These are phyloP conservation scores for Globisporangium echinulatum DNA, from an alignment of 352 stramenopile genomes.

Conservation along the genomic window DNA sequence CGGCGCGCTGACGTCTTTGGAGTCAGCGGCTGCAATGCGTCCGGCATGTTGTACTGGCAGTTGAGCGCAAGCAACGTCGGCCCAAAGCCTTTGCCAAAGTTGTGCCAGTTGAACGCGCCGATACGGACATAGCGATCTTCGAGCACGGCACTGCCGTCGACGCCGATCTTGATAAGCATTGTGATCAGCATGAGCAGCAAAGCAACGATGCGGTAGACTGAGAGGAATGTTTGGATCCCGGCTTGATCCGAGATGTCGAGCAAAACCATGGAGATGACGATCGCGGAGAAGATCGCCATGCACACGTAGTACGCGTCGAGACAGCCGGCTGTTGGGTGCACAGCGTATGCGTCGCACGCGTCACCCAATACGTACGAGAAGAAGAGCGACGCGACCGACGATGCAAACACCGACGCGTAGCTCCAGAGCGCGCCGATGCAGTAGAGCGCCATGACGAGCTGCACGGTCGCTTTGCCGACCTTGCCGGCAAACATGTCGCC, in stretches of 20 bases:
- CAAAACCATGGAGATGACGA: conserved; percentile 77
- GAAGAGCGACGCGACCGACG: conserved; percentile 77
- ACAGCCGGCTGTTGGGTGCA: conserved; percentile 34
- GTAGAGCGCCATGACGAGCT: conserved; percentile 69
- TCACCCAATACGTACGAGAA: conserved; percentile 61
- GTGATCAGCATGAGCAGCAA: conserved; percentile 74
- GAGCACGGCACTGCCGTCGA: conserved; percentile 44
- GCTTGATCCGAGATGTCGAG: conserved; percentile 83
- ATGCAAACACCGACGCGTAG: conserved; percentile 83
- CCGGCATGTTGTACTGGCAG: conserved; percentile 86
- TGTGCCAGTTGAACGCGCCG: conserved; percentile 64
- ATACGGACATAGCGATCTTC: conserved; percentile 35
- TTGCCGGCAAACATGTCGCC: conserved; percentile 80
- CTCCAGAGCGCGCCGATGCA: conserved; percentile 78
- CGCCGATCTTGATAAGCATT: conserved; percentile 60
- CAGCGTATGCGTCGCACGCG: conserved; percentile 59
- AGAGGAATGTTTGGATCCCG: conserved; percentile 77
- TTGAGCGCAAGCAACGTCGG: conserved; percentile 80
- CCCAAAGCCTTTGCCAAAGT: conserved; percentile 79
- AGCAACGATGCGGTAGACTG: conserved; percentile 71
- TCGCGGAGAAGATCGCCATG: conserved; percentile 68
- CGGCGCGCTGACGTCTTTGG: conserved; percentile 54
- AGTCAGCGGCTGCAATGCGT: conserved; percentile 73
- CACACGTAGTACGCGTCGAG: conserved; percentile 68
- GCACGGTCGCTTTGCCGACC: conserved; percentile 53